Percentiles rank a stretch among this genome's conserved stretches.
Conservation (phyloP, 2,329 filamentous ascomycete genomes). For the Venturia nashicola region DNA sequence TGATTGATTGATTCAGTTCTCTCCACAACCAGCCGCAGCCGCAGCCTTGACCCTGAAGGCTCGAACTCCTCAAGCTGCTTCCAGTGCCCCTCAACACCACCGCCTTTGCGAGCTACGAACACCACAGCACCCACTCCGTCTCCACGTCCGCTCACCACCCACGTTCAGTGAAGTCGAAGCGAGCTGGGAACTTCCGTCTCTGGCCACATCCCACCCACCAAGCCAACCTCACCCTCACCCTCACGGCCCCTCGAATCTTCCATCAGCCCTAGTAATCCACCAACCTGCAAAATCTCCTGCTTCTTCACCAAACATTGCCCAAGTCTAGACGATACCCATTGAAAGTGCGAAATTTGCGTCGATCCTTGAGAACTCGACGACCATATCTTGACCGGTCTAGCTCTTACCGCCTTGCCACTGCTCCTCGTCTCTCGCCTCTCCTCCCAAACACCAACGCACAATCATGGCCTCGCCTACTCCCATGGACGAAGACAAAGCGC, state of each 20-base stretch:
- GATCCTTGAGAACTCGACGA: not conserved
- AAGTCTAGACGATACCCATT: not conserved
- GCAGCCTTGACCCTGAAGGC: not conserved
- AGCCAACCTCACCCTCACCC: too few relatives aligned
- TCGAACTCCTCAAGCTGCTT: not conserved
- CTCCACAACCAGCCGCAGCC: not conserved
- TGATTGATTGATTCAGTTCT: not conserved
- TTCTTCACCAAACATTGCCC: not conserved
- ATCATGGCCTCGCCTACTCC: not conserved
- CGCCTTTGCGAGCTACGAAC: too few relatives aligned
- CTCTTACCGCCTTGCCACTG: conserved; percentile 3
- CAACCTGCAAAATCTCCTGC: not conserved
- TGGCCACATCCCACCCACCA: not conserved
- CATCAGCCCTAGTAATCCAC: not conserved
- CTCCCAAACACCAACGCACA: not conserved
- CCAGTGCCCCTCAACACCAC: not conserved
- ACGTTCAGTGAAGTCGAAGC: not conserved
- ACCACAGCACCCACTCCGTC: not conserved
- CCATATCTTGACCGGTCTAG: conserved; percentile 1
- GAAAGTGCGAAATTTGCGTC: not conserved
- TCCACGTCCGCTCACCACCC: not conserved
- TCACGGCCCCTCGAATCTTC: not conserved
- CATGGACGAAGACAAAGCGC: conserved; percentile 9
- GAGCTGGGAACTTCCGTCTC: not conserved
- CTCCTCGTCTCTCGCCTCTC: not conserved